Evolutionary conservation across 495 filamentous ascomycete genomes (phyloP).

Genomic region (Penicillium canescens): DNA sequence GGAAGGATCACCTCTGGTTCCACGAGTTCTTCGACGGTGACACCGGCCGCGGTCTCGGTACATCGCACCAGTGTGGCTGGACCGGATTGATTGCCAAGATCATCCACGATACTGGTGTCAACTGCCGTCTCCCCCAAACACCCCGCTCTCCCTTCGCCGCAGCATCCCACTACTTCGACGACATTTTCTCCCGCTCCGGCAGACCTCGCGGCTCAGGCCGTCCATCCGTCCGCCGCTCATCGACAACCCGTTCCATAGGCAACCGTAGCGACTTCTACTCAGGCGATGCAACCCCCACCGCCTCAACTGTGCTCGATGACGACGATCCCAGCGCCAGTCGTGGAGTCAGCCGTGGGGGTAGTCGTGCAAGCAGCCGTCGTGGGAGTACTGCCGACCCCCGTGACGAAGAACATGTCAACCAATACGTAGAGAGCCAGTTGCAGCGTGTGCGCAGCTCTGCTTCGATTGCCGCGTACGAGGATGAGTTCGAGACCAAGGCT

Average conservation of each 20-base stretch:
- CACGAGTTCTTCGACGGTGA: constrained; percentile 98
- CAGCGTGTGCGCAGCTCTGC: constrained; percentile 58
- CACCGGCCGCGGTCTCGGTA: constrained; percentile 81
- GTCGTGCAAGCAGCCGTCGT: constrained; percentile 31
- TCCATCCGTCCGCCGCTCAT: constrained; percentile 71
- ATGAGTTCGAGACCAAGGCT: constrained; percentile 59
- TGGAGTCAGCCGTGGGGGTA: constrained; percentile 20
- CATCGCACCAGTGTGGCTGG: constrained; percentile 96
- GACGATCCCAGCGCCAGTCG: constrained; percentile 14
- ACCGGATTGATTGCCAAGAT: constrained; percentile 94
- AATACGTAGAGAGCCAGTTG: constrained; percentile 72
- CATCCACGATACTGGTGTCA: constrained; percentile 94
- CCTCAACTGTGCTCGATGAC: constrained; percentile 27
- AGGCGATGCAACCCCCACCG: constrained; percentile 25
- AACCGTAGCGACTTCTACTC: constrained; percentile 77
- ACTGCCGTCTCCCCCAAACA: constrained; percentile 89
- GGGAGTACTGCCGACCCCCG: constrained; percentile 31
- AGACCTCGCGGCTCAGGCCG: constrained; percentile 40
- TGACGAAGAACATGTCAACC: constrained; percentile 64
- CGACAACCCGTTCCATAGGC: constrained; percentile 82
- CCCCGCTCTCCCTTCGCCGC: constrained; percentile 81
- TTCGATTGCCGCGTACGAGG: constrained; percentile 53
- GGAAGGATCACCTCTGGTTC: constrained; percentile 94
- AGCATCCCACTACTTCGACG: constrained; percentile 93
- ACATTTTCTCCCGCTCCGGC: constrained; percentile 64